phyloP scores from a whole-genome alignment of 495 filamentous ascomycete species.

The Lichina pygmaea region DNA sequence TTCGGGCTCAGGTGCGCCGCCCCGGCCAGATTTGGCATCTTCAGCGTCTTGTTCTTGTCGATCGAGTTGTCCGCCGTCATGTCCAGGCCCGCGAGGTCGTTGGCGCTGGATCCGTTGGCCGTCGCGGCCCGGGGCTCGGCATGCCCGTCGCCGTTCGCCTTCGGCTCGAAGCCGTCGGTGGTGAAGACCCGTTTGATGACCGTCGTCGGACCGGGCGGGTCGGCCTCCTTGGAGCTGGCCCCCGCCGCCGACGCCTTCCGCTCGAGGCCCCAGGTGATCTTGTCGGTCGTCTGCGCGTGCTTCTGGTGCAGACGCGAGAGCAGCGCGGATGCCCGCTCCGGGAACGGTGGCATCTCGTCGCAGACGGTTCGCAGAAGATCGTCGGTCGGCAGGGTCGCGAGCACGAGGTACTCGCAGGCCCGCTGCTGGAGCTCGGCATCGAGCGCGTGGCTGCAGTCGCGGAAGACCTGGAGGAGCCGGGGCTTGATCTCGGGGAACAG shows the following conservation, averaged over 20 bases:
- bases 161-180: slow-evolving; percentile 10
- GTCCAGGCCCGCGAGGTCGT: slow-evolving; percentile 61
- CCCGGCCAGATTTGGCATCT: slow-evolving; percentile 54
- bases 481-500: slow-evolving; percentile 97
- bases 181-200: slow-evolving; percentile 60
- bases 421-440: slow-evolving; percentile 91
- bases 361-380: slow-evolving; percentile 86
- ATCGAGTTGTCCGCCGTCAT: slow-evolving; percentile 25
- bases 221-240: slow-evolving; percentile 49
- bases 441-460: slow-evolving; percentile 75
- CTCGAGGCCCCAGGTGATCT: slow-evolving; percentile 85
- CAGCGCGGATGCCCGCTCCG: slow-evolving; percentile 74
- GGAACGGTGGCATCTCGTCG: slow-evolving; percentile 98
- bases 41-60: background rate
- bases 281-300: slow-evolving; percentile 71
- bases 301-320: slow-evolving; percentile 84
- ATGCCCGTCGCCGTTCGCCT: slow-evolving; percentile 20
- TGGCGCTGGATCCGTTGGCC: slow-evolving; percentile 21
- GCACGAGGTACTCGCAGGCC: slow-evolving; percentile 80
- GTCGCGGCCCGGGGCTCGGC: slow-evolving; percentile 19
- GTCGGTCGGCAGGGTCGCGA: slow-evolving; percentile 67
- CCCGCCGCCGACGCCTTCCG: slow-evolving; percentile 59
- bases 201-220: slow-evolving; percentile 53
- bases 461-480: slow-evolving; percentile 73
- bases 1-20: slow-evolving; percentile 80